These are phyloP conservation scores for Exophiala alcalophila DNA, from an alignment of 2,329 filamentous ascomycete genomes.

Conservation along the genomic window DNA sequence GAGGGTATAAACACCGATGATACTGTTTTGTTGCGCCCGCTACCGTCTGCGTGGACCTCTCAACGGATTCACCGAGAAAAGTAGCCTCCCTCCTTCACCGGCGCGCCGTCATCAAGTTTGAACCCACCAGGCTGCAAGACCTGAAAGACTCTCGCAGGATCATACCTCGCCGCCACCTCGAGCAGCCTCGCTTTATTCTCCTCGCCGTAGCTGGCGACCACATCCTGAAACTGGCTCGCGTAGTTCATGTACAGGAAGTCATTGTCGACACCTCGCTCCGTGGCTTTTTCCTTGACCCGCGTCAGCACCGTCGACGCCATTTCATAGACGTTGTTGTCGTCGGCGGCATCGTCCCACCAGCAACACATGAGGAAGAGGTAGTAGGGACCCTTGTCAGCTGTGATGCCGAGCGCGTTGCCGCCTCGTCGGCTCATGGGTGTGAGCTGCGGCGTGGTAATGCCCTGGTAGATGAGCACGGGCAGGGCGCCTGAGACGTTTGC, in stretches of 20 bases:
- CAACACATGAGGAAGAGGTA: constrained; percentile 34
- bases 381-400: constrained; percentile 29
- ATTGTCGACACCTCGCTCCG: constrained; percentile 32
- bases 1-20: no score
- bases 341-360: constrained; percentile 35
- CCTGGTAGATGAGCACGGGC: constrained; percentile 35
- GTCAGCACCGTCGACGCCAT: constrained; percentile 32
- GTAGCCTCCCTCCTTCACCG: background rate
- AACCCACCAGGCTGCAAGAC: constrained; percentile 44
- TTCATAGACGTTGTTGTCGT: constrained; percentile 34
- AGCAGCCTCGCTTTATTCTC: constrained; percentile 37
- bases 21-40: no score
- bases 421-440: constrained; percentile 35
- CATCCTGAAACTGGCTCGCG: constrained; percentile 44
- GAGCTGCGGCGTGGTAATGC: constrained; percentile 35
- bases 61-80: no score
- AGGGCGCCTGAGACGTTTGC: constrained; percentile 27
- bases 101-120: constrained; percentile 37
- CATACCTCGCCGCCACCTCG: constrained; percentile 39
- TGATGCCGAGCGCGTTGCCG: constrained; percentile 38
- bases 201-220: constrained; percentile 43
- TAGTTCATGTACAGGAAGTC: constrained; percentile 50
- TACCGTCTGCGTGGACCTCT: no score
- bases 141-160: constrained; percentile 43
- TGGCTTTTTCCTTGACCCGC: constrained; percentile 33